Percentiles rank a stretch among this genome's conserved stretches.
These are phyloP conservation scores for Fusarium sp. DNA, from an alignment of 2,329 filamentous ascomycete species.

Conservation along the genomic window DNA sequence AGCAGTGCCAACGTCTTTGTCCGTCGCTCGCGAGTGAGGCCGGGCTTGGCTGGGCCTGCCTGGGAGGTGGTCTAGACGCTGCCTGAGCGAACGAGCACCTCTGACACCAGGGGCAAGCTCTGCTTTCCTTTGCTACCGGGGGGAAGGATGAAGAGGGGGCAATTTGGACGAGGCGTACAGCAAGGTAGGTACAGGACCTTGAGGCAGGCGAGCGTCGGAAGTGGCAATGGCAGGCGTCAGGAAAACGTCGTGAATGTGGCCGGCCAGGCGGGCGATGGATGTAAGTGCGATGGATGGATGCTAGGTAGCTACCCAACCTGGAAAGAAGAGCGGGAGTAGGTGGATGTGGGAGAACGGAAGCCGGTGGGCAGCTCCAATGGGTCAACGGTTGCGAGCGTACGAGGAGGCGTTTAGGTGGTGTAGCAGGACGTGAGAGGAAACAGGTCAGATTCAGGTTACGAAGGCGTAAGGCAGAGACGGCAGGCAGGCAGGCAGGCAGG, in stretches of 20 bases:
- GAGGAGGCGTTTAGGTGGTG: conserved; percentile 33
- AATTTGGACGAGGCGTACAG: neutral
- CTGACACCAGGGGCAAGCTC: neutral
- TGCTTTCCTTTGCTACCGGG: neutral
- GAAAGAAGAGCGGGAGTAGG: neutral
- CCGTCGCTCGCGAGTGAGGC: conserved; percentile 29
- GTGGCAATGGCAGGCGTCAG: conserved; percentile 4
- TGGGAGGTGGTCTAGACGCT: conserved; percentile 20
- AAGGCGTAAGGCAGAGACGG: conserved; percentile 16
- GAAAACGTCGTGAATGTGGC: conserved; percentile 15
- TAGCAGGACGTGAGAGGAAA: conserved; percentile 28
- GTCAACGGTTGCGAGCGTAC: conserved; percentile 27
- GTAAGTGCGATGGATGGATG: conserved; percentile 13
- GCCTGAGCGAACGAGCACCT: neutral
- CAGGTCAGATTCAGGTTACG: conserved; percentile 29
- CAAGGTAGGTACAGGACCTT: neutral
- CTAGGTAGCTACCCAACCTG: neutral
- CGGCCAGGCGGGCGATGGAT: conserved; percentile 14
- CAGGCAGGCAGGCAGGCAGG: conserved; percentile 18
- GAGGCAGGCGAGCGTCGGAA: neutral
- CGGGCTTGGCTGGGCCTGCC: conserved; percentile 23
- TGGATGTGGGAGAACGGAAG: neutral
- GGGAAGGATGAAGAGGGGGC: neutral
- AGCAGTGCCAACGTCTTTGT: conserved; percentile 40
- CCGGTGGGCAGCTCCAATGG: conserved; percentile 12